Evolutionary conservation across 345 rosid species (phyloP), one percentile per base, ranked within the genome.

Genomic region (Noccaea bulbosa): DNA sequence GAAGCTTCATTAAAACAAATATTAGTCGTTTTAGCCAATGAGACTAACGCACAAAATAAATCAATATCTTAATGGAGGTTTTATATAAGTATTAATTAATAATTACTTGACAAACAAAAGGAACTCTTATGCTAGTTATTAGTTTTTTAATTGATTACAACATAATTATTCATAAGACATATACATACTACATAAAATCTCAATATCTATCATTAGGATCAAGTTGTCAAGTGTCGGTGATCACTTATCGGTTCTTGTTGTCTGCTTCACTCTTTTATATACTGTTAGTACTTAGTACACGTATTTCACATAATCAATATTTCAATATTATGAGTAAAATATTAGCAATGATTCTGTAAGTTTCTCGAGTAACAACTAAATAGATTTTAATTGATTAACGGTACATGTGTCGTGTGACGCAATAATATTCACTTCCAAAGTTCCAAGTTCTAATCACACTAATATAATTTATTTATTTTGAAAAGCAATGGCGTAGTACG

Each of bases 171-270:
- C 33, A 43, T 24, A 74, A 14, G 55, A 65, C 72, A 41, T 41
- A 66, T 50, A 16, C 67, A 27, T 33, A 67, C 57, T 50, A 60
- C 73, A 67, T 59, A 51, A 66, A 57, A 22, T 72, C 64, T 62
- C 63, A 12, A 44, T 24, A 16, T 15, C 71, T 55, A 64, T 73
- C 38, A 56, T 65, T 65, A 65, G 41, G 46, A 67, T 60, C 56
- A 74, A 35, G 69, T 45, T 75, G 63, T 37, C 43, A 11, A 75
- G 69, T 75, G 74, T 68, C 74, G 59, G 73, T 62, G 63, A 66
- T 22, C 77, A 41, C 61, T 40, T 58, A 40, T 58, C 24, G 20
- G 46, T 58, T 56, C 45, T 45, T 15, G 49, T 46, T 72, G 71
- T 73, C 65, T 73, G 39, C 67, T 65, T 41, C 61, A 57, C 39